A percentile compares a stretch with the other conserved stretches of the same genome.
Conservation (phyloP, 352 stramenopile genomes). For the Albugo candida region DNA sequence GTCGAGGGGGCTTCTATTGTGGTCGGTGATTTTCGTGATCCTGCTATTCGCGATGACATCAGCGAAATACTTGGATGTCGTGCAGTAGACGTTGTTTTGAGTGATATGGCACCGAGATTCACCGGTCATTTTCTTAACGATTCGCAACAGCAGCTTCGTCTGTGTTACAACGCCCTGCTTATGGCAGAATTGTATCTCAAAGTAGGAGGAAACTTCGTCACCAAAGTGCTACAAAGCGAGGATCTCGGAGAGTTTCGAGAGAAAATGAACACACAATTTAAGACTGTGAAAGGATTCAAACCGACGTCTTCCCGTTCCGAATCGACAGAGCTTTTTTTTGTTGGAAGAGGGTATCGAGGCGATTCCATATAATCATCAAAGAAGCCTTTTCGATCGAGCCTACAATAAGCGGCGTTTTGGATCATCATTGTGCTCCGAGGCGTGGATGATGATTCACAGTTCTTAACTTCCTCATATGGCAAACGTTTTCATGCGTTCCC, state of each 20-base stretch:
- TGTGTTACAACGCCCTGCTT: constrained; percentile 70
- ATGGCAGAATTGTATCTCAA: constrained; percentile 70
- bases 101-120: constrained; percentile 78
- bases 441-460: too few relatives aligned
- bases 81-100: constrained; percentile 60
- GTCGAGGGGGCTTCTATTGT: constrained; percentile 48
- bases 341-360: constrained; percentile 38
- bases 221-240: constrained; percentile 65
- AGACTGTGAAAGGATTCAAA: constrained; percentile 59
- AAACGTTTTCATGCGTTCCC: too few relatives aligned
- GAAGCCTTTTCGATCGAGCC: too few relatives aligned
- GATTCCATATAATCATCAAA: too few relatives aligned
- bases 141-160: constrained; percentile 54
- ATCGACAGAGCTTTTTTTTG: constrained; percentile 71
- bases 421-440: too few relatives aligned
- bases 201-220: constrained; percentile 54
- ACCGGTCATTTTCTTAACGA: constrained; percentile 56
- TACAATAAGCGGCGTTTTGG: too few relatives aligned
- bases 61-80: constrained; percentile 20
- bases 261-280: constrained; percentile 54
- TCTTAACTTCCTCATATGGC: too few relatives aligned
- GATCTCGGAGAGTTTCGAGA: constrained; percentile 53
- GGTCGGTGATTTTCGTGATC: constrained; percentile 67
- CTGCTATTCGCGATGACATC: constrained; percentile 30
- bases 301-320: constrained; percentile 52